Conservation (phyloP, 2,329 filamentous ascomycete species). For the Fusarium staphyleae region DNA sequence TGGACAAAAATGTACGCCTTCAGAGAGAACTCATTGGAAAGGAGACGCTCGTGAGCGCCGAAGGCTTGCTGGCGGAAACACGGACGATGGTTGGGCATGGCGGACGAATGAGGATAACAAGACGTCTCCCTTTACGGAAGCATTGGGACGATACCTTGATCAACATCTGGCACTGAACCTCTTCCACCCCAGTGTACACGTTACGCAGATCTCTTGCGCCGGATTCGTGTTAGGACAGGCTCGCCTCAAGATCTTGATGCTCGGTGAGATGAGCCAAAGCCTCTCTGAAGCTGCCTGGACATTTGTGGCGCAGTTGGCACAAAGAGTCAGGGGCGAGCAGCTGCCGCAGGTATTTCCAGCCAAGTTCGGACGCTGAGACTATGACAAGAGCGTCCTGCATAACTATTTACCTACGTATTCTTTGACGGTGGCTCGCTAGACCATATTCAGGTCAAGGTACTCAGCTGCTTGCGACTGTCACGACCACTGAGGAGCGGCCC, state of each 20-base stretch:
- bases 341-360: conserved; percentile 37
- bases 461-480: background rate
- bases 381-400: background rate
- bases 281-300: conserved; percentile 48
- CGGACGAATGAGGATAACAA: conserved; percentile 36
- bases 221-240: conserved; percentile 63
- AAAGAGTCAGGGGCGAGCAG: conserved; percentile 43
- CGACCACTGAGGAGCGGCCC: background rate
- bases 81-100: conserved; percentile 64
- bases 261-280: conserved; percentile 42
- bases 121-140: conserved; percentile 55
- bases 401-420: too few relatives aligned
- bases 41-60: conserved; percentile 50
- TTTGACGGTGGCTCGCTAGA: background rate
- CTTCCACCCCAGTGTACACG: conserved; percentile 61
- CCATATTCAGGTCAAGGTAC: background rate
- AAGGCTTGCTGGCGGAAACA: conserved; percentile 55
- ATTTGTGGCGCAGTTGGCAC: conserved; percentile 48
- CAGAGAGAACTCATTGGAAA: conserved; percentile 38
- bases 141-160: conserved; percentile 57
- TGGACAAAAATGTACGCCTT: conserved; percentile 42
- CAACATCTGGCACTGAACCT: conserved; percentile 63
- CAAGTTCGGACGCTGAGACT: conserved; percentile 24
- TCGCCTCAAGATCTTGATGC: conserved; percentile 56
- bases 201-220: conserved; percentile 62